Conservation (phyloP, 2,329 filamentous ascomycete genomes). For the Neofusicoccum sp. region DNA sequence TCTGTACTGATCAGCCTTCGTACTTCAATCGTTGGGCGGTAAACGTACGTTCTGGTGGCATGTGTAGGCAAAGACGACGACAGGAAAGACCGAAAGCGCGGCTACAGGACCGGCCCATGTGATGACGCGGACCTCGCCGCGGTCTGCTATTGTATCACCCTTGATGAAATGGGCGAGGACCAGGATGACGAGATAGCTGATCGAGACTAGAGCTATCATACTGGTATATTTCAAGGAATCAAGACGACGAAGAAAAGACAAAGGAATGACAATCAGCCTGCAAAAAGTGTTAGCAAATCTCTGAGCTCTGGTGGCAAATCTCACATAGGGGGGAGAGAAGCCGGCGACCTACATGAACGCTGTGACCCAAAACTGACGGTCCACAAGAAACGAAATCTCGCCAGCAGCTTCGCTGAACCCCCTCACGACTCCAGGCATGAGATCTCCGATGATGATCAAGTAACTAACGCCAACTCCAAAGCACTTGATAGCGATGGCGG, state of each 20-base stretch:
- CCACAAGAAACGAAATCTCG: conserved; percentile 70
- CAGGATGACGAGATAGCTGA: conserved; percentile 88
- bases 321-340: neutral
- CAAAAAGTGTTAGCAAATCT: conserved; percentile 21
- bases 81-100: conserved; percentile 81
- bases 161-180: conserved; percentile 88
- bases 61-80: conserved; percentile 98
- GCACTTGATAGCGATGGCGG: conserved; percentile 94
- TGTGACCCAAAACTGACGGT: conserved; percentile 96
- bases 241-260: conserved; percentile 85
- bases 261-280: conserved; percentile 85
- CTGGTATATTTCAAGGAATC: conserved; percentile 98
- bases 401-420: conserved; percentile 67
- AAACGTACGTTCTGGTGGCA: conserved; percentile 88
- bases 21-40: neutral
- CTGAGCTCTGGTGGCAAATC: neutral
- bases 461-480: conserved; percentile 97
- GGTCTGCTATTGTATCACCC: conserved; percentile 71
- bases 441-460: conserved; percentile 95
- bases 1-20: conserved; percentile 52
- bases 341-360: conserved; percentile 72
- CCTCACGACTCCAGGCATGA: conserved; percentile 91
- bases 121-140: conserved; percentile 72
- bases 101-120: conserved; percentile 76
- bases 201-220: conserved; percentile 84